These are phyloP conservation scores for Diaporthe ilicicola DNA, from an alignment of 2,329 filamentous ascomycete genomes.

Conservation along the genomic window DNA sequence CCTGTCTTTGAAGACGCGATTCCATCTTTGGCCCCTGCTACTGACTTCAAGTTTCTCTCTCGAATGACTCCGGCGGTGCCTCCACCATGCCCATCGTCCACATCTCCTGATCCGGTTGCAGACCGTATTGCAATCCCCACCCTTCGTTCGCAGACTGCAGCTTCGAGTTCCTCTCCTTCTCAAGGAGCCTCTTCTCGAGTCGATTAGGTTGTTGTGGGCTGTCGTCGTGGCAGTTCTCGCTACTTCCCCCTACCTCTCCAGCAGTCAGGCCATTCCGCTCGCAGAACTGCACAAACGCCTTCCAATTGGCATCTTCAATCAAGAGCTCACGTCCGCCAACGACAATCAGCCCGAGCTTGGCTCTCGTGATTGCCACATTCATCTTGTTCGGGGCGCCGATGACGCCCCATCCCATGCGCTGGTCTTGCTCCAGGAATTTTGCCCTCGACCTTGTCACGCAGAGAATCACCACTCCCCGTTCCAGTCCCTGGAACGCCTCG, in stretches of 20 bases:
- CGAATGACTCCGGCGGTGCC: background rate
- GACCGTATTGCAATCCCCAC: background rate
- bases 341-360: constrained; percentile 37
- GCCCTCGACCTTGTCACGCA: constrained; percentile 36
- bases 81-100: constrained; percentile 15
- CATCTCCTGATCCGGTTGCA: constrained; percentile 15
- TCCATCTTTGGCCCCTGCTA: background rate
- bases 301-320: constrained; percentile 33
- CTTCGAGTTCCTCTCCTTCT: constrained; percentile 1
- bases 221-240: background rate
- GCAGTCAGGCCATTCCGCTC: constrained; percentile 32
- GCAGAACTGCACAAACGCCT: constrained; percentile 32
- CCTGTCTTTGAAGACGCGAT: background rate
- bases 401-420: constrained; percentile 36
- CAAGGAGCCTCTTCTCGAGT: constrained; percentile 9
- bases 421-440: constrained; percentile 36
- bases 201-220: background rate
- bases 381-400: constrained; percentile 35
- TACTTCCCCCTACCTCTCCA: background rate
- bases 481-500: constrained; percentile 39
- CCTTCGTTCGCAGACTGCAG: background rate
- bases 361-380: constrained; percentile 39
- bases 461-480: constrained; percentile 37
- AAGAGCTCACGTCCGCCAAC: constrained; percentile 35
- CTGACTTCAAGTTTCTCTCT: background rate